A percentile compares a stretch with the other conserved stretches of the same genome.
Evolutionary conservation across 2,329 filamentous ascomycete genomes (phyloP).

Genomic region (Shiraia sp.): DNA sequence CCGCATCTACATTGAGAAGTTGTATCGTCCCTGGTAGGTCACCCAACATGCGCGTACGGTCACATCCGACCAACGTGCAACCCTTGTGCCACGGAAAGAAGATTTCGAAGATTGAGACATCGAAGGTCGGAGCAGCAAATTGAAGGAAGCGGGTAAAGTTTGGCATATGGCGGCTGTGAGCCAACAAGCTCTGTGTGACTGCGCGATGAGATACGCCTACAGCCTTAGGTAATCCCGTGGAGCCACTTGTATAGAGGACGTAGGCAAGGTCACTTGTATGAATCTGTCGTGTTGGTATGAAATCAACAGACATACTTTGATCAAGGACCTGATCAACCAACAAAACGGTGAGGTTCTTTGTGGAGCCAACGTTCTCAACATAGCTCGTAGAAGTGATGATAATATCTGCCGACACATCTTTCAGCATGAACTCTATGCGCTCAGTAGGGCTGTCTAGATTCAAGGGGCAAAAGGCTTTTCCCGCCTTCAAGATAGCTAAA

Average conservation of each 20-base stretch:
- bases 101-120: constrained; percentile 93
- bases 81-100: constrained; percentile 84
- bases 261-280: constrained; percentile 65
- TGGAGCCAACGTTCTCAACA: constrained; percentile 41
- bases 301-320: constrained; percentile 21
- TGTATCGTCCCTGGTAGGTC: constrained; percentile 72
- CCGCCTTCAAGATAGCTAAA: constrained; percentile 77
- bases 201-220: constrained; percentile 80
- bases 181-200: constrained; percentile 78
- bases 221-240: constrained; percentile 86
- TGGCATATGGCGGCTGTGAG: constrained; percentile 79
- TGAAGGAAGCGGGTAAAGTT: constrained; percentile 79
- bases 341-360: constrained; percentile 46
- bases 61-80: constrained; percentile 71
- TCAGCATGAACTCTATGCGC: constrained; percentile 75
- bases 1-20: constrained; percentile 73
- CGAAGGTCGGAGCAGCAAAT: constrained; percentile 90
- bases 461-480: constrained; percentile 84
- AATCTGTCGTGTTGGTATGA: constrained; percentile 13
- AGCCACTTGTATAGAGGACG: constrained; percentile 92
- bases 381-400: constrained; percentile 66
- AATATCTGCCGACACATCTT: constrained; percentile 73
- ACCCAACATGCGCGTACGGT: constrained; percentile 70
- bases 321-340: constrained; percentile 46
- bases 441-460: constrained; percentile 77